Conservation (phyloP, 2,329 filamentous ascomycete genomes). For the Pezicula radicicola region DNA sequence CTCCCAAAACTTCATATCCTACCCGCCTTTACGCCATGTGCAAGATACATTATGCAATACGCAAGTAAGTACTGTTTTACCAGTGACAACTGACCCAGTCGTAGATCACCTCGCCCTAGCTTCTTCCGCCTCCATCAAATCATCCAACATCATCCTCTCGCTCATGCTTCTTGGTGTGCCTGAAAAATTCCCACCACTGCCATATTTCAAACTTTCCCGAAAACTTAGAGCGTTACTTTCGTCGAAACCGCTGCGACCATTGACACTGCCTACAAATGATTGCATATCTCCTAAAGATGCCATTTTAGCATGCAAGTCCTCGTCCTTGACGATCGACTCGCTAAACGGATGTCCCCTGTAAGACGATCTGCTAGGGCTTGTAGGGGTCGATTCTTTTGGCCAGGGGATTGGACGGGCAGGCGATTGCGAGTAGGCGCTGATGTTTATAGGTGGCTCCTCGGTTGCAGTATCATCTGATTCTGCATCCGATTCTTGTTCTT, state of each 20-base stretch:
- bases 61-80: no score
- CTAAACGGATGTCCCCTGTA: slow-evolving; percentile 50
- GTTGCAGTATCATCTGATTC: slow-evolving; percentile 2
- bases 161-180: slow-evolving; percentile 25
- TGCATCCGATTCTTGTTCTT: slow-evolving; percentile 8
- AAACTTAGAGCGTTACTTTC: slow-evolving; percentile 22
- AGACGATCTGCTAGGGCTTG: slow-evolving; percentile 26
- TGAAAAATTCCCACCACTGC: slow-evolving; percentile 17
- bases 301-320: slow-evolving; percentile 45
- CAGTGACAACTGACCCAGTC: no score
- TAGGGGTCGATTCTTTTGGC: background rate
- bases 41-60: no score
- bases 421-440: slow-evolving; percentile 10
- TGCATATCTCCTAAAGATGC: slow-evolving; percentile 45
- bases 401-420: slow-evolving; percentile 2
- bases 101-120: background rate
- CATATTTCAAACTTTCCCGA: slow-evolving; percentile 10
- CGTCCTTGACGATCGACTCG: slow-evolving; percentile 46
- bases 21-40: no score
- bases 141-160: slow-evolving; percentile 28
- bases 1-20: no score
- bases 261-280: slow-evolving; percentile 49
- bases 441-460: slow-evolving; percentile 2
- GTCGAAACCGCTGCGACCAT: slow-evolving; percentile 25
- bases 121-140: slow-evolving; percentile 17